Base-by-base conservation (phyloP, 106 monocot species). In the Dioscorea zingiberensis region DNA sequence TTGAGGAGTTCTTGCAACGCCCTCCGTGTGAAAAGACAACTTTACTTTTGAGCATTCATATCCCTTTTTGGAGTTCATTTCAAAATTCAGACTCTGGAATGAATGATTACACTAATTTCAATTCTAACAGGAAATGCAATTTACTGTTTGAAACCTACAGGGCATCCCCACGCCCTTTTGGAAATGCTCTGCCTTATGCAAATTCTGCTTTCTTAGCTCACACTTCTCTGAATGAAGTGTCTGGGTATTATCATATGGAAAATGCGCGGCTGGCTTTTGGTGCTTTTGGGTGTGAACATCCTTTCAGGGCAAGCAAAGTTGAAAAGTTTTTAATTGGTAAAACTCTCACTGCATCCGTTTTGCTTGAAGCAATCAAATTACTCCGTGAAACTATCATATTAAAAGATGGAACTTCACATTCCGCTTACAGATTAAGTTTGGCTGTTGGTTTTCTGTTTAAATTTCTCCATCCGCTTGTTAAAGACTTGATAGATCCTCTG, bases 131-230 rank as follows among this genome's bases (percentile, higher is more conserved):
- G 26, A 24, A 62, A 55, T 27, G 65, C 18, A 47, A 32, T 58
- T 65, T 81, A 2, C 21, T 84, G 22, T 89, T 89, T 70, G 79
- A 86, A 70, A 84, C 89, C 44, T 86, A 84, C 44, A 54, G 93
- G 74, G 93, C 86, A 21, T 64, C 89, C 19, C 86, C 93, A 3
- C 82, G 93, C 11, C 89, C 89, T 49, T 74, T 76, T 59, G 93
- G 93, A 32, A 86, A 86, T 80, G 86, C 89, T 19, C 47, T 94
- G 49, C 63, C 86, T 65, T 89, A 94, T 75, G 59, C 81, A 4
- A 89, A 94, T 75, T 76, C 85, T 65, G 86, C 89, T 70, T 94
- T 89, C 66, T 62, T 86, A 61, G 86, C 79, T 70, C 61, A 79
- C 16, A 53, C 75, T 47, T 74, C 73, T 25, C 30, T 30, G 13